These are phyloP conservation scores for Pholiota adiposa DNA, from an alignment of 1,284 basidiomycete genomes.

Conservation along the genomic window DNA sequence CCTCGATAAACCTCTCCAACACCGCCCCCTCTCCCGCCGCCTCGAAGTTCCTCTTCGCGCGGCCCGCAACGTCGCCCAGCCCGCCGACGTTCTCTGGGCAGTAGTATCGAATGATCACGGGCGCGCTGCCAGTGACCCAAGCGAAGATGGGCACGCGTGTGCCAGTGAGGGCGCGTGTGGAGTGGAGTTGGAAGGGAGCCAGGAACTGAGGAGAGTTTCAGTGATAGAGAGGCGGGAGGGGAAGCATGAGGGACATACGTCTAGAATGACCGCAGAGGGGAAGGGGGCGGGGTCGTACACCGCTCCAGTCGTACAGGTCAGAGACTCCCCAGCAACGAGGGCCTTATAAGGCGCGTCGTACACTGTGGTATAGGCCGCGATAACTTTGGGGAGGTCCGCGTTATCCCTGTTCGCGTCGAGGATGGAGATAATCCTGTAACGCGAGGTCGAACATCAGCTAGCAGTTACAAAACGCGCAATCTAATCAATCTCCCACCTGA, in stretches of 20 bases:
- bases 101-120: conserved; percentile 1
- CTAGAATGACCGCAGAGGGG: conserved; percentile 1
- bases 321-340: not conserved
- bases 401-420: not conserved
- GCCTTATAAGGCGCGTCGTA: not conserved
- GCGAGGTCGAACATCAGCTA: not conserved
- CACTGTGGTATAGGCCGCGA: not conserved
- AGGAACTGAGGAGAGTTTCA: not conserved
- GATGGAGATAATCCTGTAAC: not conserved
- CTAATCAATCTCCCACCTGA: not conserved
- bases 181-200: not conserved
- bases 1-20: conserved; percentile 2
- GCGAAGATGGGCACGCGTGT: conserved; percentile 1
- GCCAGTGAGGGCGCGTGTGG: not conserved
- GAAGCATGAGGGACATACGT: not conserved
- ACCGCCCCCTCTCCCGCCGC: not conserved
- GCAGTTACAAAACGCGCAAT: not conserved
- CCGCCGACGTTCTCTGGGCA: conserved; percentile 4
- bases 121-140: conserved; percentile 3
- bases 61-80: not conserved
- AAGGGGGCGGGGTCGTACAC: not conserved
- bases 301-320: not conserved
- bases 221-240: not conserved
- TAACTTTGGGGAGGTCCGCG: conserved; percentile 2
- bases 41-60: conserved; percentile 1